Conservation (phyloP, 108 stramenopile species). For the Nitzschia inconspicua region DNA sequence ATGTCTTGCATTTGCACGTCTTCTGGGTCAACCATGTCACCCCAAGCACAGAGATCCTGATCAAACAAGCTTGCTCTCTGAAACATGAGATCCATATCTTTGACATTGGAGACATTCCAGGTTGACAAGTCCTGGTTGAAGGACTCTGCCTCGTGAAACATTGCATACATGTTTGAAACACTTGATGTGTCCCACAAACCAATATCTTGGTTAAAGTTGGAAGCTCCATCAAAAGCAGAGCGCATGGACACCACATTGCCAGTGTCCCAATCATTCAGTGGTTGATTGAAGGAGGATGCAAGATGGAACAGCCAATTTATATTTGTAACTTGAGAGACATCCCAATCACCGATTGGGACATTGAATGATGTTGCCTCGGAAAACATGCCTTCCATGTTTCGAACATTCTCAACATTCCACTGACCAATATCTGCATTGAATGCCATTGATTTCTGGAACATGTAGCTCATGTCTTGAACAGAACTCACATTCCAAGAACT, state of each 20-base stretch:
- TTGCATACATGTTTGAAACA: too few relatives aligned
- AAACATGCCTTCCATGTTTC: not conserved
- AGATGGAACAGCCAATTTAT: not conserved
- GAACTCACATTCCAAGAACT: constrained; percentile 5
- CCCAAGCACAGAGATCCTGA: too few relatives aligned
- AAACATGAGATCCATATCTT: too few relatives aligned
- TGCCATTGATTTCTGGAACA: constrained; percentile 22
- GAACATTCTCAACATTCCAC: not conserved
- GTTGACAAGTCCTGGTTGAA: too few relatives aligned
- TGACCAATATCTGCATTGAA: not conserved
- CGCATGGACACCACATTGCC: constrained; percentile 5
- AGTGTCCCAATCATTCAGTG: not conserved
- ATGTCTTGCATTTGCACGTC: too few relatives aligned
- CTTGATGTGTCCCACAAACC: too few relatives aligned
- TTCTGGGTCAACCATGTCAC: too few relatives aligned
- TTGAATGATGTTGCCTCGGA: not conserved
- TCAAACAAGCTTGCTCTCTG: too few relatives aligned
- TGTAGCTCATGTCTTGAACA: constrained; percentile 7
- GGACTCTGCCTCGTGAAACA: too few relatives aligned
- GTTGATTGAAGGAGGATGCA: not conserved
- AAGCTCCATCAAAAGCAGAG: constrained; percentile 9
- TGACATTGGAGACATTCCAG: too few relatives aligned
- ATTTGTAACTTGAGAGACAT: not conserved
- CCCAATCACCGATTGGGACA: not conserved
- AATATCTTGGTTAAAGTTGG: constrained; percentile 2